Percentiles rank a stretch among this genome's conserved stretches.
Evolutionary conservation across 2,329 filamentous ascomycete genomes (phyloP).

Genomic region (Penicillium decumbens): DNA sequence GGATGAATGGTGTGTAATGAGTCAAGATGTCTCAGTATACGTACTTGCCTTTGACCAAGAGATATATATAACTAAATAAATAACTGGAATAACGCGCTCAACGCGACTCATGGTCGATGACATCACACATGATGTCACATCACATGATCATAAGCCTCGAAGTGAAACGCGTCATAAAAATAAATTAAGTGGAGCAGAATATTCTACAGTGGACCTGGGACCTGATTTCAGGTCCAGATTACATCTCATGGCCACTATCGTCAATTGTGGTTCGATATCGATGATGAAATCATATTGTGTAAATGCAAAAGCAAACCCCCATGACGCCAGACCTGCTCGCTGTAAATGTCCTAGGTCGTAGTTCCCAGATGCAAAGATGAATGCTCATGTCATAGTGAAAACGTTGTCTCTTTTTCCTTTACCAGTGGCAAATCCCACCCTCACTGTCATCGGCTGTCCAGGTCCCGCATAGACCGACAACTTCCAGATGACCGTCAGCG

Average conservation of each 20-base stretch:
- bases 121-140: constrained; percentile 21
- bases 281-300: constrained; percentile 4
- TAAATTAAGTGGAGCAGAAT: constrained; percentile 1
- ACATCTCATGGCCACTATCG: not conserved
- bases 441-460: constrained; percentile 87
- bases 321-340: not conserved
- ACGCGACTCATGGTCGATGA: constrained; percentile 14
- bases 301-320: not conserved
- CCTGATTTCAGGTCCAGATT: not conserved
- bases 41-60: not conserved
- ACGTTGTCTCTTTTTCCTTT: constrained; percentile 10
- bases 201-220: constrained; percentile 6
- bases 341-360: not conserved
- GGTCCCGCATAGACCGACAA: constrained; percentile 71
- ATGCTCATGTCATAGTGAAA: constrained; percentile 13
- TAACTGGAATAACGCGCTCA: not conserved
- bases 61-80: not conserved
- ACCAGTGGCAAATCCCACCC: constrained; percentile 57
- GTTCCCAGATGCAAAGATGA: constrained; percentile 12
- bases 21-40: not conserved
- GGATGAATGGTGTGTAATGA: not conserved
- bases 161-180: constrained; percentile 12
- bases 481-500: constrained; percentile 52
- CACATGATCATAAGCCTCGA: constrained; percentile 14
- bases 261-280: constrained; percentile 1